Evolutionary conservation across 257 asterid genomes (phyloP), one percentile per base, ranked within the genome.

Genomic region (Nemophila menziesii): DNA sequence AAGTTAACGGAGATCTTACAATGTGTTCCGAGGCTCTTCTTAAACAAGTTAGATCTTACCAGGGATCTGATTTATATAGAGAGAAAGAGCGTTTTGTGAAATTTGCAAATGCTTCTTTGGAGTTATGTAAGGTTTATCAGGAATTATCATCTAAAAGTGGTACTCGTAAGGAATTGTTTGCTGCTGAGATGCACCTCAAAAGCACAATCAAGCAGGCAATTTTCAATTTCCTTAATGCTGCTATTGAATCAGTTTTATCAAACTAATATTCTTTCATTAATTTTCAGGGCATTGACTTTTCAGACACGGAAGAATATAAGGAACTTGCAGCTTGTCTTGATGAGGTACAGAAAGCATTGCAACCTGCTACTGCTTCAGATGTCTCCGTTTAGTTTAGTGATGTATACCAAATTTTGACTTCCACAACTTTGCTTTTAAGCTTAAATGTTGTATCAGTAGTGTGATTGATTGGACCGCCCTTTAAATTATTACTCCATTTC

Each of bases 11-110:
- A 34, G 96, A 89, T 73, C 69, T 84, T 38, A 36, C 72, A 36
- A 89, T 89, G 94, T 84, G 93, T 55, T 71, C 94, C 0, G 98
- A 89, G 72, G 96, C 96, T 33, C 82, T 76, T 26, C 93, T 84
- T 15, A 84, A 72, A 80, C 98, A 89, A 63, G 90, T 85, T 45
- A 65, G 98, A 64, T 76, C 93, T 0, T 81, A 80, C 54, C 87
- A 77, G 66, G 98, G 98, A 46, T 75, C 95, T 39, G 92, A 80
- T 60, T 36, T 78, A 38, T 89, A 93, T 92, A 80, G 62, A 55
- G 93, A 84, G 34, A 64, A 17, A 60, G 80, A 70, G 5, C 78
- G 90, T 43, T 89, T 89, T 52, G 64, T 57, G 54, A 89, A 80
- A 71, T 89, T 80, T 46, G 93, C 86, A 33, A 67, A 33, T 39